Base-by-base conservation (phyloP, 2,329 filamentous ascomycete genomes). In the Sporothrix luriei region DNA sequence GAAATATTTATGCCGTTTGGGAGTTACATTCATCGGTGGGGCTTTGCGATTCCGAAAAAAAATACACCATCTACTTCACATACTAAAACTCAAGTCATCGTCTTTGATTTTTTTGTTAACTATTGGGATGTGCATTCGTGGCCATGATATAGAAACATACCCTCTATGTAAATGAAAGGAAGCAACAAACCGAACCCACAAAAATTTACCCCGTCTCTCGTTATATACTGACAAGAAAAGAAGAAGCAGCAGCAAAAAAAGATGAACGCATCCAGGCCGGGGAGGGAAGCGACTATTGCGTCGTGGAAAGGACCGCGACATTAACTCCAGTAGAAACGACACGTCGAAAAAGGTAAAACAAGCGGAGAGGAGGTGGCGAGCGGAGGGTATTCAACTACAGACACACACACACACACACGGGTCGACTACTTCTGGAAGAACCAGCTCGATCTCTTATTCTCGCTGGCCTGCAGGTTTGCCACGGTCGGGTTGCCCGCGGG, bases 371-470 rank as follows among this genome's bases (percentile, higher is more conserved):
- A 57, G 26, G 48, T 40, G 52, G 26, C 11, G 21, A 38, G 61
- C 10, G 21, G 57, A 46, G 57, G 67, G 38, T 64, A 43, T 43
- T 54, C 46, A 48, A 64, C 51, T 33, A 55, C 24, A 40, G 0
- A 9, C 33, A 33, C 29, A n/a, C 26, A 43, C 55, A 46, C n/a
- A 46, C n/a, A 61, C 19, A 19, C 26, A 9, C 10, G 16, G 24
- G 6, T 19, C 13, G 55, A 38, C 65, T 69, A 73, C 72, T 73
- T 73, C 59, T 74, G 72, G 66, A 74, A 74, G 71, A 74, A 74
- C 73, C 73, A 74, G 78, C 88, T 91, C 76, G 85, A 88, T 75
- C 90, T 84, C 85, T 91, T 92, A 80, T 81, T 85, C 77, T 89
- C 87, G 75, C 83, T 87, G 79, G 89, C 84, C 77, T 84, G 84